phyloP scores from a whole-genome alignment of 306 rosid genomes.

The Cucurbita moschata region DNA sequence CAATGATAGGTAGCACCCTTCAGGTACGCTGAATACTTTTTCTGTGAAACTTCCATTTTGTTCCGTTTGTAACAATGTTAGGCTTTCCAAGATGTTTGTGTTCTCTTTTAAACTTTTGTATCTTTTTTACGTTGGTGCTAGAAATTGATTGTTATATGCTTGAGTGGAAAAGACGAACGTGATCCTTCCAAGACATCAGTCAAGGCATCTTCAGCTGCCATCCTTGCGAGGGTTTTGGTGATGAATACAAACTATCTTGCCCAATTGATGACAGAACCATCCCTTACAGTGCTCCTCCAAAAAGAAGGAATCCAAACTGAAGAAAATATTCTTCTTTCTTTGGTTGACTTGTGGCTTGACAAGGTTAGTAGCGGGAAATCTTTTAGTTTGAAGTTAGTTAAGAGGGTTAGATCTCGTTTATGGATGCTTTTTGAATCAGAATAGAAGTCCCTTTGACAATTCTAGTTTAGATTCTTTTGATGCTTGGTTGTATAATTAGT shows the following conservation, averaged over 20 bases:
- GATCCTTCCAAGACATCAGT: conserved; percentile 75
- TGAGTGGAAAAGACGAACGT: conserved; percentile 77
- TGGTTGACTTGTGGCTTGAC: conserved; percentile 91
- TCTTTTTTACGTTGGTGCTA: conserved; percentile 20
- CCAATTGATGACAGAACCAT: conserved; percentile 70
- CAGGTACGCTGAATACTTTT: conserved; percentile 48
- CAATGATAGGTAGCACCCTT: conserved; percentile 65
- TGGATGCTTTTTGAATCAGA: neutral
- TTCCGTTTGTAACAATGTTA: neutral
- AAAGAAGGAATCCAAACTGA: conserved; percentile 45
- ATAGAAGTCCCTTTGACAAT: neutral
- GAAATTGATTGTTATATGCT: conserved; percentile 67
- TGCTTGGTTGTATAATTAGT: neutral
- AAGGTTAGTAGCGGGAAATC: conserved; percentile 40
- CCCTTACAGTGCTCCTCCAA: conserved; percentile 53
- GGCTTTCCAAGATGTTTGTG: neutral
- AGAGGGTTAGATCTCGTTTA: neutral
- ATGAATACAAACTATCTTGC: conserved; percentile 88
- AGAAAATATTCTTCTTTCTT: conserved; percentile 75
- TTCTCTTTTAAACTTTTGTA: neutral
- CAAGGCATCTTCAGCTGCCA: conserved; percentile 90
- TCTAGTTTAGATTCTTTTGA: neutral
- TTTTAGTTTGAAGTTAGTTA: neutral
- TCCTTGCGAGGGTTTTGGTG: conserved; percentile 85
- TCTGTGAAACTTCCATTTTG: conserved; percentile 2